Conservation (phyloP, 352 stramenopile genomes). For the Saprolegnia diclina region DNA sequence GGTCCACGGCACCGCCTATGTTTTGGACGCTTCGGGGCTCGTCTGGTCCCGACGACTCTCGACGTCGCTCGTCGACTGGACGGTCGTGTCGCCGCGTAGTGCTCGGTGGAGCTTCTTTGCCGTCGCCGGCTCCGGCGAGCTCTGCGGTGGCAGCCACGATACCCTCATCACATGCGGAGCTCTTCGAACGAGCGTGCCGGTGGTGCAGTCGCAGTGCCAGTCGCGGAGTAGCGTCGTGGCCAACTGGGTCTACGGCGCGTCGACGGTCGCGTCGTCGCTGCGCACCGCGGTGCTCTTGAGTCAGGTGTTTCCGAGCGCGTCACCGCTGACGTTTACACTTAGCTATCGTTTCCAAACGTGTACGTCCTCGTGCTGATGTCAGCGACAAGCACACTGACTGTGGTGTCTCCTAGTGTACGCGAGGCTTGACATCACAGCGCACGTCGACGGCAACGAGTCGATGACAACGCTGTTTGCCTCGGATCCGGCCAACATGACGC, state of each 20-base stretch:
- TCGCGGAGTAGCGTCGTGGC: background rate
- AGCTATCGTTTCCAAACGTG: background rate
- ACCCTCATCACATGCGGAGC: background rate
- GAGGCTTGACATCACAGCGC: background rate
- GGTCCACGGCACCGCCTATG: background rate
- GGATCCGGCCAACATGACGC: background rate
- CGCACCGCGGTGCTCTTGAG: background rate
- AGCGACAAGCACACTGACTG: background rate
- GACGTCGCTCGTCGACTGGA: background rate
- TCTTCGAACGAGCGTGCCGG: background rate
- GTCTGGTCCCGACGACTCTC: background rate
- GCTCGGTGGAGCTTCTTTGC: background rate
- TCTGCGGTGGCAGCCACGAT: background rate
- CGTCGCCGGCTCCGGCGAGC: background rate
- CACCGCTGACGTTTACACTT: background rate
- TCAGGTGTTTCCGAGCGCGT: background rate
- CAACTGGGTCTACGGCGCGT: background rate
- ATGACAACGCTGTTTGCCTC: background rate
- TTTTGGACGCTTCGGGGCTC: background rate
- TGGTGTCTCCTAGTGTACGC: background rate
- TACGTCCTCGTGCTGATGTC: background rate
- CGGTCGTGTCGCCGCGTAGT: background rate
- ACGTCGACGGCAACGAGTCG: background rate
- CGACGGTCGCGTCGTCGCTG: background rate
- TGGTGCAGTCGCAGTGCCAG: background rate